A percentile compares a stretch with the other conserved stretches of the same genome.
Conservation (phyloP, 805 yeast genomes). For the Suhomyces vadensis region DNA sequence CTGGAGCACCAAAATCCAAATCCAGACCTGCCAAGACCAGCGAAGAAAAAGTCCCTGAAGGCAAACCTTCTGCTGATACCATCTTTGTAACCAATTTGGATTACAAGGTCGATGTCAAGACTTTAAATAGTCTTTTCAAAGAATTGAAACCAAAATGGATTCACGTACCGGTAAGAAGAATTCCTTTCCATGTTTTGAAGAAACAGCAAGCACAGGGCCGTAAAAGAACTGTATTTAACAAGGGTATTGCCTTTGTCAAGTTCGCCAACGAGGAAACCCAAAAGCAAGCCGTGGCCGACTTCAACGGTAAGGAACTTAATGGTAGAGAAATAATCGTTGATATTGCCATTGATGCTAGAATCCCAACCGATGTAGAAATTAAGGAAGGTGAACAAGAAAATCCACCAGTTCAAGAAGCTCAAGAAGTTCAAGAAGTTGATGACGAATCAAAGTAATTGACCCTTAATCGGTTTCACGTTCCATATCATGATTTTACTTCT, state of each 20-base stretch:
- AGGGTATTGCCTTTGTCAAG: slow-evolving; percentile 67
- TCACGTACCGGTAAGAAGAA: slow-evolving; percentile 55
- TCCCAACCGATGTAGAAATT: slow-evolving; percentile 10
- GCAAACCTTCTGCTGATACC: slow-evolving; percentile 56
- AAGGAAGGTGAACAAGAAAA: neutral
- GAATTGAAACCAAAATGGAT: slow-evolving; percentile 57
- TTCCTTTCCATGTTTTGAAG: slow-evolving; percentile 46
- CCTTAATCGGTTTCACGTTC: neutral
- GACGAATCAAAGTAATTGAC: slow-evolving; percentile 3
- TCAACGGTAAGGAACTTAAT: slow-evolving; percentile 63
- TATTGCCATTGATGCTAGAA: slow-evolving; percentile 66
- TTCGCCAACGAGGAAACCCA: slow-evolving; percentile 64
- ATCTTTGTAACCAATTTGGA: slow-evolving; percentile 64
- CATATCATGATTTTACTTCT: slow-evolving; percentile 8
- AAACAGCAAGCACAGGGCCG: slow-evolving; percentile 48
- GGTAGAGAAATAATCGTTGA: slow-evolving; percentile 69
- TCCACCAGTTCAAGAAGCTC: neutral
- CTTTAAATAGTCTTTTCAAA: slow-evolving; percentile 46
- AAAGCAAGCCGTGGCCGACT: slow-evolving; percentile 66
- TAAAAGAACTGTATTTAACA: slow-evolving; percentile 44
- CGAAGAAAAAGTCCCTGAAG: slow-evolving; percentile 38
- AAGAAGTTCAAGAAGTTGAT: neutral
- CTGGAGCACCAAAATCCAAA: slow-evolving; percentile 5
- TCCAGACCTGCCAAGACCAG: slow-evolving; percentile 11
- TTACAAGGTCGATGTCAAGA: slow-evolving; percentile 47